These are phyloP conservation scores for Claviceps sp. DNA, from an alignment of 2,329 filamentous ascomycete species.

Conservation along the genomic window DNA sequence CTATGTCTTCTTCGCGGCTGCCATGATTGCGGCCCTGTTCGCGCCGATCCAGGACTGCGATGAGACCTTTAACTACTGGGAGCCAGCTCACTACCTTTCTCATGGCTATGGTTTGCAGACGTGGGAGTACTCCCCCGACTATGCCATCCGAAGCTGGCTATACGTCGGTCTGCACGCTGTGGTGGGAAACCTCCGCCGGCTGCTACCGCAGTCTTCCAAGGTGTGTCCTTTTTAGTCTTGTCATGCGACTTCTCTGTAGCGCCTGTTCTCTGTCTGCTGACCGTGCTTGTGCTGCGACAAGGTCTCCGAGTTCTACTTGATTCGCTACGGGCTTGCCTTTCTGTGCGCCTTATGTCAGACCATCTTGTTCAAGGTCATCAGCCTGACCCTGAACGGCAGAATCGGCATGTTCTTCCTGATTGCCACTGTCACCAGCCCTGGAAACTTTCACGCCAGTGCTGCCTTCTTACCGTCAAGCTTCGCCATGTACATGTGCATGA, in stretches of 20 bases:
- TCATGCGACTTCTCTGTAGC: neutral
- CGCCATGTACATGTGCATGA: constrained; percentile 85
- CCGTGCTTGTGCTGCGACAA: constrained; percentile 17
- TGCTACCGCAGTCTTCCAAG: constrained; percentile 50
- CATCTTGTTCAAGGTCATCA: constrained; percentile 65
- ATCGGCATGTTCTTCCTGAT: constrained; percentile 78
- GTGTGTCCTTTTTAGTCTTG: constrained; percentile 17
- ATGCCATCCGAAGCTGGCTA: constrained; percentile 88
- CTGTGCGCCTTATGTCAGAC: constrained; percentile 73
- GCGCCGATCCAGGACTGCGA: constrained; percentile 96
- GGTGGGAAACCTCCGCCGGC: constrained; percentile 50
- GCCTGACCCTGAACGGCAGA: constrained; percentile 62
- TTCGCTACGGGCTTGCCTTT: constrained; percentile 63
- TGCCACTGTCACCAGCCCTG: constrained; percentile 64
- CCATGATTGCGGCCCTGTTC: constrained; percentile 62
- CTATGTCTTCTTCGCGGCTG: constrained; percentile 63
- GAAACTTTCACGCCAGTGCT: constrained; percentile 84
- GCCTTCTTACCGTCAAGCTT: constrained; percentile 89
- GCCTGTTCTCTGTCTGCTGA: neutral
- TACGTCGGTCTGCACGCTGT: constrained; percentile 73
- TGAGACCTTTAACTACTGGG: constrained; percentile 99
- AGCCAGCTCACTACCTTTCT: constrained; percentile 84
- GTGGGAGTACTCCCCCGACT: constrained; percentile 96
- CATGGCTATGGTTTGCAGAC: constrained; percentile 92
- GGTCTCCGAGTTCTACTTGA: constrained; percentile 72